A percentile compares a stretch with the other conserved stretches of the same genome.
These are phyloP conservation scores for Pouteria campechiana DNA, from an alignment of 179 eudicot genomes.

Conservation along the genomic window DNA sequence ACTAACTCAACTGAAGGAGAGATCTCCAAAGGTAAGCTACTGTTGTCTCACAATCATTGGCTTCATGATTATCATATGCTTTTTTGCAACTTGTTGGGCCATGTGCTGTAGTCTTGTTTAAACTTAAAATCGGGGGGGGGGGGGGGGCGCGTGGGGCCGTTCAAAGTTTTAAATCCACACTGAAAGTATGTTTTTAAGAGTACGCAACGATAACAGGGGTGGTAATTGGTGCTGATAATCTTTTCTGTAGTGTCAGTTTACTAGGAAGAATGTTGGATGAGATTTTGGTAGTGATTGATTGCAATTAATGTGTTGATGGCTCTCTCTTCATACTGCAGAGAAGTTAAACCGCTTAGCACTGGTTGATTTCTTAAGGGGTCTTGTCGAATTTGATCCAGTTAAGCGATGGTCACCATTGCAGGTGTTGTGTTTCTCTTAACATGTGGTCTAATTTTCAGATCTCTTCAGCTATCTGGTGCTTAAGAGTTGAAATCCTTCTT, in stretches of 20 bases:
- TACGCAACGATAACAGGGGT: too few relatives aligned
- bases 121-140: too few relatives aligned
- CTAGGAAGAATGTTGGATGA: too few relatives aligned
- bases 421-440: constrained; percentile 25
- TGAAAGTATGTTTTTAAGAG: too few relatives aligned
- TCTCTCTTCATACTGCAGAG: constrained; percentile 36
- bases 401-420: constrained; percentile 97
- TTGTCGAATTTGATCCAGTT: constrained; percentile 92
- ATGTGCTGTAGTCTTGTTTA: too few relatives aligned
- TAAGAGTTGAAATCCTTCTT: background rate
- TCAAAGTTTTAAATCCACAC: too few relatives aligned
- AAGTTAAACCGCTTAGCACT: constrained; percentile 63
- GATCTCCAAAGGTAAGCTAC: constrained; percentile 45
- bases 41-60: background rate
- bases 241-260: too few relatives aligned
- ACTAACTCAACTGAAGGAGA: constrained; percentile 71
- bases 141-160: too few relatives aligned
- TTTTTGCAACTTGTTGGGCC: too few relatives aligned
- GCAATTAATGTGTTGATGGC: background rate
- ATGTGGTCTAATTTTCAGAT: background rate
- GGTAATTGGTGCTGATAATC: too few relatives aligned
- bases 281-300: too few relatives aligned
- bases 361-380: constrained; percentile 91
- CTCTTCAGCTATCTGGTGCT: too few relatives aligned
- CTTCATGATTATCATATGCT: background rate